Evolutionary conservation across 1,284 basidiomycete genomes (phyloP).

Genomic region (Paramarasmius palmivorus): DNA sequence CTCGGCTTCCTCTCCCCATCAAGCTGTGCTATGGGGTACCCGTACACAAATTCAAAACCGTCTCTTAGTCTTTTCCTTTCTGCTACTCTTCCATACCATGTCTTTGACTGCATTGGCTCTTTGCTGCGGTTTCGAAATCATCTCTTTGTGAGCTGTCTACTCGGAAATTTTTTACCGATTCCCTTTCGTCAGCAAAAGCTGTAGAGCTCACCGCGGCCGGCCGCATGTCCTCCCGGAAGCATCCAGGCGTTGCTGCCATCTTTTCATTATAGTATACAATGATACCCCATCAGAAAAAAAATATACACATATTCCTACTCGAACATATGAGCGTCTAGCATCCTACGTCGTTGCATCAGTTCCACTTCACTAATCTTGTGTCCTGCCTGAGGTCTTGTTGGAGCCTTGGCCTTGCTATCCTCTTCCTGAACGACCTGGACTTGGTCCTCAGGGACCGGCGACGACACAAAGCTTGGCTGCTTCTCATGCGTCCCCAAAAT

Average conservation of each 20-base stretch:
- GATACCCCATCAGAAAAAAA: not conserved
- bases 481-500: constrained; percentile 12
- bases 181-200: too few species aligned
- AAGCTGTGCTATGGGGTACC: constrained; percentile 6
- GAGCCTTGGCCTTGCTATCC: constrained; percentile 23
- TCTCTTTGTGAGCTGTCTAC: too few species aligned
- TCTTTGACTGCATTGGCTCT: too few species aligned
- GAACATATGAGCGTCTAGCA: constrained; percentile 65
- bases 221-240: too few species aligned
- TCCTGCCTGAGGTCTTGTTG: constrained; percentile 46
- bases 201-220: too few species aligned
- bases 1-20: not conserved
- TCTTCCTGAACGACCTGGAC: constrained; percentile 7
- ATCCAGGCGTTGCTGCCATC: too few species aligned
- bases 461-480: constrained; percentile 6
- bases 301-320: constrained; percentile 25
- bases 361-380: constrained; percentile 77
- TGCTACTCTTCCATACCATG: too few species aligned
- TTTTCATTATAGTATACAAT: not conserved
- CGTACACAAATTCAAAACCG: not conserved
- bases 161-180: not conserved
- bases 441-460: not conserved
- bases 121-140: too few species aligned
- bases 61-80: too few species aligned
- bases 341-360: constrained; percentile 73